phyloP scores from a whole-genome alignment of 2,329 filamentous ascomycete genomes.

The Fusarium chaquense region DNA sequence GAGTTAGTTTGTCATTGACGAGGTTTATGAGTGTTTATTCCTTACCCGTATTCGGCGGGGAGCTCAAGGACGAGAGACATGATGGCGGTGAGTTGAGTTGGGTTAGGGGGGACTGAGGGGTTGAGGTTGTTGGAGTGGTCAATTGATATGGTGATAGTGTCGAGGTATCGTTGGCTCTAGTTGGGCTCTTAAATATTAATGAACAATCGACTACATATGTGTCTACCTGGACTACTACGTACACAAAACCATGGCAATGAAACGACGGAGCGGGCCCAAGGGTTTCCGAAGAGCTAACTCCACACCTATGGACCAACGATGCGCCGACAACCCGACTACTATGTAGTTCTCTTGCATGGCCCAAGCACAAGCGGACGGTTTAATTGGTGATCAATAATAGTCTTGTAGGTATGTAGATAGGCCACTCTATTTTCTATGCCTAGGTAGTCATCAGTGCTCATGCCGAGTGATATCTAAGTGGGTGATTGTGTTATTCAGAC shows the following conservation, averaged over 20 bases:
- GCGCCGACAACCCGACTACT: constrained; percentile 6
- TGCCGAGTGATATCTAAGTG: not conserved
- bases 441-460: not conserved
- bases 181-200: constrained; percentile 28
- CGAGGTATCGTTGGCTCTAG: constrained; percentile 12
- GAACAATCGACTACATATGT: not conserved
- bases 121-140: not conserved
- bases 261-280: constrained; percentile 33
- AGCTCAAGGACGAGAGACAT: constrained; percentile 61
- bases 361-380: constrained; percentile 6
- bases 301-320: constrained; percentile 16
- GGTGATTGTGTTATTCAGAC: not conserved
- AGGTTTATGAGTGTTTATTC: not conserved
- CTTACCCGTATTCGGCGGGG: constrained; percentile 65
- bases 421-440: not conserved
- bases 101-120: not conserved
- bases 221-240: not conserved
- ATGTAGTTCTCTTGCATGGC: not conserved
- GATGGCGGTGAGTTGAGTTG: constrained; percentile 38
- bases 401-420: not conserved
- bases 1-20: constrained; percentile 1
- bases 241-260: constrained; percentile 1
- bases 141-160: constrained; percentile 7
- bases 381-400: not conserved
- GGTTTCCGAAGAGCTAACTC: constrained; percentile 25